Evolutionary conservation across 192 early-diverging fungal genomes (phyloP).

Genomic region (Spizellomyces sp.): DNA sequence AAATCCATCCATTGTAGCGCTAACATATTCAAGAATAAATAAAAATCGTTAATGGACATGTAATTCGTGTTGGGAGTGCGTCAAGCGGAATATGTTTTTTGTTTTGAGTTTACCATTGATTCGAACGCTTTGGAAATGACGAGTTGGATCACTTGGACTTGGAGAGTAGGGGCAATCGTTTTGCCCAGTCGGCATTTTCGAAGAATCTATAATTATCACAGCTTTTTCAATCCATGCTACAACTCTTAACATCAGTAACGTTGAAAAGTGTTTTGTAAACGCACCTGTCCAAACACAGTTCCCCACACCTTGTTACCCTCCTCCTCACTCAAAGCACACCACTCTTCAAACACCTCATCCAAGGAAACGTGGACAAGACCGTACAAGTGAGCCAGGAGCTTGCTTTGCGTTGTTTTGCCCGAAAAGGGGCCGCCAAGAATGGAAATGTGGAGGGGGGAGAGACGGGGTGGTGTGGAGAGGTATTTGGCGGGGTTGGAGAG

Average conservation of each 20-base stretch:
- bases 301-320: not conserved
- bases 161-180: too few species aligned
- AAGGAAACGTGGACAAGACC: slow-evolving; percentile 33
- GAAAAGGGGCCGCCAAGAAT: slow-evolving; percentile 51
- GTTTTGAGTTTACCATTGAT: not conserved
- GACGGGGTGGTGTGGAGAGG: slow-evolving; percentile 31
- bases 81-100: not conserved
- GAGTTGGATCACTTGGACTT: not conserved
- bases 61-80: not conserved
- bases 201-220: too few species aligned
- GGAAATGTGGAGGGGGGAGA: slow-evolving; percentile 31
- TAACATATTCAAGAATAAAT: not conserved
- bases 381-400: slow-evolving; percentile 44
- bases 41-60: not conserved
- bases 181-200: too few species aligned
- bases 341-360: slow-evolving; percentile 43
- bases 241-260: too few species aligned
- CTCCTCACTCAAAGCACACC: slow-evolving; percentile 30
- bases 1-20: slow-evolving; percentile 45
- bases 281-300: not conserved
- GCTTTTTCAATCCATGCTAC: too few species aligned
- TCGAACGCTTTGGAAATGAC: not conserved
- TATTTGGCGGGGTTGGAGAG: slow-evolving; percentile 49
- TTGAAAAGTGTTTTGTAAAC: too few species aligned
- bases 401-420: slow-evolving; percentile 53